Evolutionary conservation across 2,329 filamentous ascomycete genomes (phyloP), one percentile per base, ranked within the genome.

Genomic region (Arthrobotrys sinensis): DNA sequence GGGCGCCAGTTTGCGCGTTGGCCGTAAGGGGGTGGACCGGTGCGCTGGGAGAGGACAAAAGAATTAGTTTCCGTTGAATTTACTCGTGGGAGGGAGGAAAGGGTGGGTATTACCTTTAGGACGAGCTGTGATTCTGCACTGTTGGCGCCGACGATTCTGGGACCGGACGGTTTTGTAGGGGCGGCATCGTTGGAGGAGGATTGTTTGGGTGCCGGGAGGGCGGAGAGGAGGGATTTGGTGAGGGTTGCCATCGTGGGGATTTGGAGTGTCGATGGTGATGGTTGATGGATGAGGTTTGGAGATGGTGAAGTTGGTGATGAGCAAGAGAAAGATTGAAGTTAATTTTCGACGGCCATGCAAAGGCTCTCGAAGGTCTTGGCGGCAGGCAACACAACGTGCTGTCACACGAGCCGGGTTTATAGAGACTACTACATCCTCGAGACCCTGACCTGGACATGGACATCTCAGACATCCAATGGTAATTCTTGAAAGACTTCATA

Each of bases 1-100:
- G 96, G 96, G 80, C 96, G 90, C 96, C 96, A 99, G 89, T 92
- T 93, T 84, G 90, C 85, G 82, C 96, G 91, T 84, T 94, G 91
- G 62, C 93, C 93, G 82, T 98, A 99, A 0, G 93, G 88, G 8
- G 96, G 96, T 75, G 94, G 94, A 16, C 94, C 94, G 72, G 89
- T 88, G 86, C 91, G 91, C 89, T 10, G 28, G 16, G 80, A 80
- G 55, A 82, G 16, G 79, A 48, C 5, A 19, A 19, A 48, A 6
- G 12, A 73, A 72, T 81, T 73, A 82, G 73, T 19, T 82, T 32
- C 62, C 45, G 57, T 38, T 36, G n/a, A 28, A 45, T 34, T 24
- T 28, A 28, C 24, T 60, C 64, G 38, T 16, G 43, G 11, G 16
- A 43, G 40, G 8, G 53, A 43, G 19, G 19, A 6, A 19, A 21